These are phyloP conservation scores for Paramecium tetraurelia DNA, from an alignment of 73 alveolate species.

Conservation along the genomic window DNA sequence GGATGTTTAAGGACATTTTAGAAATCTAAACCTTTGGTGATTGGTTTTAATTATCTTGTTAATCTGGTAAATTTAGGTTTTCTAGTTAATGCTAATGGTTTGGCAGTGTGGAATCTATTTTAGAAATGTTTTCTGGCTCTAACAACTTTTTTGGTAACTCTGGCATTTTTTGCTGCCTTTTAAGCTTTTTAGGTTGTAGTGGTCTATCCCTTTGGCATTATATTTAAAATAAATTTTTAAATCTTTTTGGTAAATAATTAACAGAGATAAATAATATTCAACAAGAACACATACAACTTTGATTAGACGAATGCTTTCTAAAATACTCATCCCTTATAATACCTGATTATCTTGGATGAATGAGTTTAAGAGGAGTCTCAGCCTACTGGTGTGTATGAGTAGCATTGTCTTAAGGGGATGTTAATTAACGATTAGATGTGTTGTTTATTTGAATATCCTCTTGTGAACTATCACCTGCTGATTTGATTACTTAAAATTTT, in stretches of 20 bases:
- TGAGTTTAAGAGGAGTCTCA: background rate
- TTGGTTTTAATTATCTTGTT: constrained; percentile 26
- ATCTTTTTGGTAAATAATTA: background rate
- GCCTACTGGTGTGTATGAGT: background rate
- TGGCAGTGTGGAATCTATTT: constrained; percentile 41
- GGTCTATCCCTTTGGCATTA: constrained; percentile 13
- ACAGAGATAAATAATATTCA: background rate
- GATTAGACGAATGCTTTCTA: background rate
- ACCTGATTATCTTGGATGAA: too few relatives aligned
- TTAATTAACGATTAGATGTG: background rate
- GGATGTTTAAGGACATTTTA: constrained; percentile 80
- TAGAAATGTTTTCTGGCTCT: constrained; percentile 28
- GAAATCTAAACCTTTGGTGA: constrained; percentile 60
- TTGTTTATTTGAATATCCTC: background rate
- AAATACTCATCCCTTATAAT: too few relatives aligned
- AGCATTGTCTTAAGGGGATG: background rate
- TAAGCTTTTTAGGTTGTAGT: constrained; percentile 22
- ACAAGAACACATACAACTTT: background rate
- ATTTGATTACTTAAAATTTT: background rate
- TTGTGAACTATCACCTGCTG: background rate
- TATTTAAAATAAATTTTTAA: background rate
- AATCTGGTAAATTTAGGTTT: constrained; percentile 25
- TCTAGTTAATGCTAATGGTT: constrained; percentile 43
- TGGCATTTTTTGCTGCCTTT: constrained; percentile 7
- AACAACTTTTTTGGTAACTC: background rate